These are phyloP conservation scores for Globisporangium iwayamae DNA, from an alignment of 352 stramenopile species.

Conservation along the genomic window DNA sequence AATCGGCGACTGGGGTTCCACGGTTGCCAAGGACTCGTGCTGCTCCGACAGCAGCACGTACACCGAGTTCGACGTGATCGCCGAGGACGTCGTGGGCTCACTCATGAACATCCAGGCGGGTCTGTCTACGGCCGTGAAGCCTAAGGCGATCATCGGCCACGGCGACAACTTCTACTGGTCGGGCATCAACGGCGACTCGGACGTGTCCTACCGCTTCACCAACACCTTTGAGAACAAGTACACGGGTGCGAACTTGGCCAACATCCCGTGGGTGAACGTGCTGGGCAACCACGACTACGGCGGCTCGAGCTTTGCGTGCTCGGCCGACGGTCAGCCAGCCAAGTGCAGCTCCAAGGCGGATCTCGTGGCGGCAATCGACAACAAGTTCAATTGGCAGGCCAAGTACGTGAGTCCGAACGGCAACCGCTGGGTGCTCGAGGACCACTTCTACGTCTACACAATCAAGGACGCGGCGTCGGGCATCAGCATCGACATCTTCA, in stretches of 20 bases:
- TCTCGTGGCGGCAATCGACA: constrained; percentile 45
- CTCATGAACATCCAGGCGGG: constrained; percentile 43
- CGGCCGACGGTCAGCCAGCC: constrained; percentile 29
- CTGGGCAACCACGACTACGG: constrained; percentile 87
- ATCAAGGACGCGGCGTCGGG: constrained; percentile 35
- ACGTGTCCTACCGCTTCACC: constrained; percentile 67
- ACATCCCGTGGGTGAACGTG: constrained; percentile 82
- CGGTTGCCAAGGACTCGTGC: constrained; percentile 60
- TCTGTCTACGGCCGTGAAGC: constrained; percentile 27
- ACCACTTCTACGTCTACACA: constrained; percentile 54
- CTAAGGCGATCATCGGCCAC: constrained; percentile 52
- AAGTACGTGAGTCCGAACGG: constrained; percentile 49
- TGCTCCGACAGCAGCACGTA: constrained; percentile 54
- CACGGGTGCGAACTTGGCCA: constrained; percentile 33
- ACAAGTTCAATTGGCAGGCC: constrained; percentile 47
- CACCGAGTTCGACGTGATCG: constrained; percentile 65
- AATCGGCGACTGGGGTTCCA: constrained; percentile 78
- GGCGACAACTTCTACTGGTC: constrained; percentile 86
- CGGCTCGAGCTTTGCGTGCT: constrained; percentile 74
- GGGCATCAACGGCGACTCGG: constrained; percentile 46
- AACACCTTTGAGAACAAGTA: constrained; percentile 83
- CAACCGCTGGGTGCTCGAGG: constrained; percentile 49
- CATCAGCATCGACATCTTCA: constrained; percentile 58
- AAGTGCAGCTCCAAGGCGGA: constrained; percentile 44
- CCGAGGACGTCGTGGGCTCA: constrained; percentile 61